Evolutionary conservation across 495 filamentous ascomycete species (phyloP).

Genomic region (Saxispiralis lemnorum): DNA sequence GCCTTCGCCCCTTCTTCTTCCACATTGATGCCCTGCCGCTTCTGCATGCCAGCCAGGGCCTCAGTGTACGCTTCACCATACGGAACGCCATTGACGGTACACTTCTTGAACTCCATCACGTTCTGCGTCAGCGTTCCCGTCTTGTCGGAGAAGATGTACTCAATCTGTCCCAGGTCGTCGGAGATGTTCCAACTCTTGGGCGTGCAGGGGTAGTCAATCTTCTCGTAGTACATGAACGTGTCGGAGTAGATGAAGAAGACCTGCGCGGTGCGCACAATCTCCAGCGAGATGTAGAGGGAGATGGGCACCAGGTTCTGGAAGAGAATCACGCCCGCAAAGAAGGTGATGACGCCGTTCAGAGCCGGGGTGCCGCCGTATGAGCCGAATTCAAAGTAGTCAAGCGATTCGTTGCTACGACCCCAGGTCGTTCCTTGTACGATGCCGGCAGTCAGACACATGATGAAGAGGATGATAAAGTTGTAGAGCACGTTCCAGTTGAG

Average conservation of each 20-base stretch:
- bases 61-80: conserved; percentile 98
- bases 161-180: conserved; percentile 94
- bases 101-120: conserved; percentile 99
- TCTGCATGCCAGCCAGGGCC: conserved; percentile 86
- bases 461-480: conserved; percentile 81
- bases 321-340: conserved; percentile 83
- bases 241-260: conserved; percentile 98
- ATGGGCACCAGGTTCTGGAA: conserved; percentile 99
- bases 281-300: conserved; percentile 90
- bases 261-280: conserved; percentile 84
- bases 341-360: conserved; percentile 82
- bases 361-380: conserved; percentile 60
- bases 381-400: conserved; percentile 72
- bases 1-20: conserved; percentile 60
- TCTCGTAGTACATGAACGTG: conserved; percentile 87
- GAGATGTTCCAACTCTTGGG: conserved; percentile 99
- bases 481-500: conserved; percentile 95
- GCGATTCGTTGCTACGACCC: conserved; percentile 52
- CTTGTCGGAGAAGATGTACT: conserved; percentile 99
- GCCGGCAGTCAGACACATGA: conserved; percentile 76
- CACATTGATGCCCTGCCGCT: conserved; percentile 68
- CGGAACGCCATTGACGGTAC: conserved; percentile 76
- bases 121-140: conserved; percentile 97
- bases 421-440: conserved; percentile 74
- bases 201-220: conserved; percentile 80